Evolutionary conservation across 306 rosid genomes (phyloP).

Genomic region (Fragaria ananassa): DNA sequence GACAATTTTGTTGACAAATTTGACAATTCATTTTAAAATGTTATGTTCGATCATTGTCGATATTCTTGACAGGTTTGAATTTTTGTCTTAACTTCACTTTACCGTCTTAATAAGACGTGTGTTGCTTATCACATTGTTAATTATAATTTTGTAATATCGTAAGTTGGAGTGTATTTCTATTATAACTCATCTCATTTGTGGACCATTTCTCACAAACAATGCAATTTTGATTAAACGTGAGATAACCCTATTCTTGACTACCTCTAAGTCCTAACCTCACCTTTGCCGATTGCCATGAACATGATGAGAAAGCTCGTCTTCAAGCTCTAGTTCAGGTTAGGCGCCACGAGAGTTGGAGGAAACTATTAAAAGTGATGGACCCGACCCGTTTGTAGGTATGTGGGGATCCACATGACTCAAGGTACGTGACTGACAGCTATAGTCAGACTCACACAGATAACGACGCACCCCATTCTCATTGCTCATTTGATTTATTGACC

Average conservation of each 20-base stretch:
- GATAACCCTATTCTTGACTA: not conserved
- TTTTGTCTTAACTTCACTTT: too few species aligned
- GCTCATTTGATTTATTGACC: conserved; percentile 3
- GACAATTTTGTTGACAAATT: not conserved
- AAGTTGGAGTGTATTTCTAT: too few species aligned
- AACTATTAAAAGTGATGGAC: not conserved
- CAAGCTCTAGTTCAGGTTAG: not conserved
- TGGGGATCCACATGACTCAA: not conserved
- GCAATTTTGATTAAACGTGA: not conserved
- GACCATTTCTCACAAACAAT: not conserved
- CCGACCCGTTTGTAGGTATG: not conserved
- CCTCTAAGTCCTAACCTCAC: not conserved
- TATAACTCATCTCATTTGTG: too few species aligned
- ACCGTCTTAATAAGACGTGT: too few species aligned
- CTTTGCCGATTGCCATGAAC: not conserved
- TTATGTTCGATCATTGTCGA: too few species aligned
- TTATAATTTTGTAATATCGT: too few species aligned
- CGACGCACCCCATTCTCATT: not conserved
- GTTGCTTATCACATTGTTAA: too few species aligned
- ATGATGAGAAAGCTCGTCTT: not conserved
- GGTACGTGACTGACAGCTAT: not conserved
- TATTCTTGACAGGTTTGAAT: too few species aligned
- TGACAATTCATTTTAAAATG: not conserved
- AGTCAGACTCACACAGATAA: not conserved
- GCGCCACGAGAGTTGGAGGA: not conserved